phyloP scores from a whole-genome alignment of 129 eudicot genomes.

The Escallonia herrerae region DNA sequence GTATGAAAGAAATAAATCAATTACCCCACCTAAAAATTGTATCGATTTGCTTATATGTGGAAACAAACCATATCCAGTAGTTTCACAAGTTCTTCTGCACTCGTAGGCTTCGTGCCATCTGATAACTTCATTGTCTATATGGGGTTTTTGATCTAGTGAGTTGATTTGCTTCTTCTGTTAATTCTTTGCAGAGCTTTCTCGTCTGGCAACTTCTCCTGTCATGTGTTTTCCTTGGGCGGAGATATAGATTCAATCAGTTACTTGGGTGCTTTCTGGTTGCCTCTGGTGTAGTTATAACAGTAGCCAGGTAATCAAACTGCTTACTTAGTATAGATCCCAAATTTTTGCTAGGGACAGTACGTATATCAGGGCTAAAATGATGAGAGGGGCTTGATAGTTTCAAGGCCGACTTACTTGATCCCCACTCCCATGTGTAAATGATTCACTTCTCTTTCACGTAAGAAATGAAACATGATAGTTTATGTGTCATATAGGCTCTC shows the following conservation, averaged over 20 bases:
- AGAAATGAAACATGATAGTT: too few species aligned
- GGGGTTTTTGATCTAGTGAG: slow-evolving; percentile 4
- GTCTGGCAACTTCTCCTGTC: slow-evolving; percentile 97
- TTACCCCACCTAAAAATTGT: not conserved
- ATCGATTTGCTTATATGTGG: not conserved
- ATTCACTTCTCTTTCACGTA: too few species aligned
- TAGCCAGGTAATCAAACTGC: slow-evolving; percentile 61
- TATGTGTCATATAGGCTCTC: too few species aligned
- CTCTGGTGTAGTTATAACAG: slow-evolving; percentile 78
- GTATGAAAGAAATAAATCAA: too few species aligned
- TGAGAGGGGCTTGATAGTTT: too few species aligned
- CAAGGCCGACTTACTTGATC: too few species aligned
- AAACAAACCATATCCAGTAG: not conserved
- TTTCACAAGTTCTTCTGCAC: not conserved
- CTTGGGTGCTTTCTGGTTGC: slow-evolving; percentile 91
- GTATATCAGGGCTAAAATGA: too few species aligned
- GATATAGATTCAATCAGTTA: slow-evolving; percentile 77
- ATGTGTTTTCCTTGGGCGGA: slow-evolving; percentile 75
- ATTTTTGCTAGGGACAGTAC: too few species aligned
- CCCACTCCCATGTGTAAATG: too few species aligned
- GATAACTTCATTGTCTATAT: not conserved
- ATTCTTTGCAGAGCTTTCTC: slow-evolving; percentile 80
- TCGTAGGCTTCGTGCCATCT: slow-evolving; percentile 2
- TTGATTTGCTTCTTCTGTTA: slow-evolving; percentile 20
- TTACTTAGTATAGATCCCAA: not conserved